Percentiles rank a stretch among this genome's conserved stretches.
Conservation (phyloP, 2,329 filamentous ascomycete genomes). For the Dothiorella sarmentorum region DNA sequence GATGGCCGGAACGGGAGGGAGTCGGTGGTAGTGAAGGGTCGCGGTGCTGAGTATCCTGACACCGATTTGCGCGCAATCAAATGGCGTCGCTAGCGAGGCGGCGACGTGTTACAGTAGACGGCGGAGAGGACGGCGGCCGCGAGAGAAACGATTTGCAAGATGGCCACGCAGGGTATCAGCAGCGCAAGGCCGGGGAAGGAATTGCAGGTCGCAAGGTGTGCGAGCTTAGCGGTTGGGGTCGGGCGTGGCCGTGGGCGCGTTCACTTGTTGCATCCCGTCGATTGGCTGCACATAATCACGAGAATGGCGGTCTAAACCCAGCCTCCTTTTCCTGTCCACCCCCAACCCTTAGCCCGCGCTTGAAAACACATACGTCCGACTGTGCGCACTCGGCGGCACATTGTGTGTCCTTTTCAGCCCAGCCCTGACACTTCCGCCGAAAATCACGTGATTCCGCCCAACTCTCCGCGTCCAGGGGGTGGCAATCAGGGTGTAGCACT, state of each 20-base stretch:
- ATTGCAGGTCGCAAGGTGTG: constrained; percentile 13
- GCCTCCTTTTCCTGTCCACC: neutral
- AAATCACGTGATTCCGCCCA: constrained; percentile 6
- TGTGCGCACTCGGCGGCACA: neutral
- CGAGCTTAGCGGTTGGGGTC: constrained; percentile 14
- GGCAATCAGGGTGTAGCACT: constrained; percentile 4
- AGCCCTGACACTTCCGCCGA: neutral
- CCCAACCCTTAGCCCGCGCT: neutral
- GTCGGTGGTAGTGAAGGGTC: constrained; percentile 12
- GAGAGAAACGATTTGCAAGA: constrained; percentile 10
- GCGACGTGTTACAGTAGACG: constrained; percentile 11
- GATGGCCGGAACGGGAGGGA: constrained; percentile 19
- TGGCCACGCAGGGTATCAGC: constrained; percentile 15
- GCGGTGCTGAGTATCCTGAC: constrained; percentile 18
- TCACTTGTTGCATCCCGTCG: neutral
- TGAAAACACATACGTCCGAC: neutral
- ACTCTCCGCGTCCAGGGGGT: constrained; percentile 3
- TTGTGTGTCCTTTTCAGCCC: neutral
- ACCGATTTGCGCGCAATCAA: constrained; percentile 18
- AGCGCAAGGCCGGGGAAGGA: constrained; percentile 14
- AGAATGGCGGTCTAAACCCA: neutral
- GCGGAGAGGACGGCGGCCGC: neutral
- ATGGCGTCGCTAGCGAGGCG: constrained; percentile 19
- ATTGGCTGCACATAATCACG: constrained; percentile 16
- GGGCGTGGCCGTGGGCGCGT: constrained; percentile 5